Evolutionary conservation across 306 rosid genomes (phyloP), one percentile per base, ranked within the genome.

Genomic region (Hippophae gyantsensis): DNA sequence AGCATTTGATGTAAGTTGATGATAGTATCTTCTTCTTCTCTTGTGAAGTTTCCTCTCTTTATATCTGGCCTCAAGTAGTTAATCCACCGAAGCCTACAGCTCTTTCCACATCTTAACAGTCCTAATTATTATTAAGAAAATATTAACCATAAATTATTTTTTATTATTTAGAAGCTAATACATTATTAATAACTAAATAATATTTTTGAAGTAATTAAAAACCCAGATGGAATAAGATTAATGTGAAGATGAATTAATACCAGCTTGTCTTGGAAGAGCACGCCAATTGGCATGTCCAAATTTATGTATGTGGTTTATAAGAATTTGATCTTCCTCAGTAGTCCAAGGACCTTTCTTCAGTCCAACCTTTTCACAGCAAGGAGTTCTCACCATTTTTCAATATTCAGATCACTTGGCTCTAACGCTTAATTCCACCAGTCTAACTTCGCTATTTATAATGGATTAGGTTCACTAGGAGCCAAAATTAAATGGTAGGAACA

Each of bases 361-460:
- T 48, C 99, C 99, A 85, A 80, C 80, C 66, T 93, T 83, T 58
- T 86, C 90, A 68, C 99, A 88, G 81, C 99, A 93, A 63, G 99
- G 95, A 70, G 86, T 84, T 74, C 99, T 77, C 77, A 66, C 99
- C 99, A 92, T 92, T 7, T 69, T 69, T 67, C 8, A 7, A 5
- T 14, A 13, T 9, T 60, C 42, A 45, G 10, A 32, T 32, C 38
- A 2, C 38, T 32, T 32, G 38, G 38, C 38, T 32, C 38, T 32
- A 32, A 32, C 3, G 4, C 38, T 32, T n/a, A n/a, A n/a, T n/a
- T 32, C 38, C 38, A 2, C 38, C 0, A 2, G 4, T 4, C 38
- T 32, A 32, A 2, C 38, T 32, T 32, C 3, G 3, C 38, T 32
- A 32, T 32, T 32, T 32, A 32, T 32, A 32, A 32, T 32, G 38